A percentile compares a stretch with the other conserved stretches of the same genome.
Evolutionary conservation across 2,329 filamentous ascomycete genomes (phyloP).

Genomic region (Aspergillus neotritici): DNA sequence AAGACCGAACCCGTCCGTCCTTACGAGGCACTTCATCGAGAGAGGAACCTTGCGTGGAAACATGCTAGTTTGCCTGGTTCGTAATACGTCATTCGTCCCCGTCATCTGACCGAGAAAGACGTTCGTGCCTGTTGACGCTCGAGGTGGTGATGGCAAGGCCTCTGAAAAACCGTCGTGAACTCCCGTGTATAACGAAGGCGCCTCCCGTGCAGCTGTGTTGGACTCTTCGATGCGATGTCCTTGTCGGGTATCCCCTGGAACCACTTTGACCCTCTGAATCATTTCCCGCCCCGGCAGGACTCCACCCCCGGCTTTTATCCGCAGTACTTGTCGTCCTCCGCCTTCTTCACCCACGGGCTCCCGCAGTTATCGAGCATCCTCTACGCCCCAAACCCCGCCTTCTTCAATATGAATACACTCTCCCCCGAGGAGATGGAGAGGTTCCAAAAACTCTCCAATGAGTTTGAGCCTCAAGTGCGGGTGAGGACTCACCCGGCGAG

Average conservation of each 20-base stretch:
- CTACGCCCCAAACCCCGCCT: slow-evolving; percentile 8
- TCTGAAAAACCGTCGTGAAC: slow-evolving; percentile 8
- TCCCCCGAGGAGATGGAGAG: slow-evolving; percentile 53
- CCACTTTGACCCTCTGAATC: slow-evolving; percentile 28
- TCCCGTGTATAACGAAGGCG: slow-evolving; percentile 4
- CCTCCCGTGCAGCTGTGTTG: slow-evolving; percentile 3
- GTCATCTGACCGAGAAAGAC: slow-evolving; percentile 1
- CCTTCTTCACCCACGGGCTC: slow-evolving; percentile 17
- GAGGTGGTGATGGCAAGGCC: slow-evolving; percentile 6
- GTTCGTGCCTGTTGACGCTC: slow-evolving; percentile 1
- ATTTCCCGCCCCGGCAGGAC: slow-evolving; percentile 27
- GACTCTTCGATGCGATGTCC: slow-evolving; percentile 30
- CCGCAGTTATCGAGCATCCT: slow-evolving; percentile 20
- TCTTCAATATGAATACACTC: slow-evolving; percentile 34
- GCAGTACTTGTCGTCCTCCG: slow-evolving; percentile 17
- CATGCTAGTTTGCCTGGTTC: slow-evolving; percentile 13
- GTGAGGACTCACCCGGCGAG: slow-evolving; percentile 30
- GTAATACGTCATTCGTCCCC: slow-evolving; percentile 4
- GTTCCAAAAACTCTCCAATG: slow-evolving; percentile 57
- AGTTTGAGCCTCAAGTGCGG: slow-evolving; percentile 53
- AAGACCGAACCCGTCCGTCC: too few species aligned
- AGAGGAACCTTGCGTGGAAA: slow-evolving; percentile 6
- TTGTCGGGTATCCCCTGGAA: slow-evolving; percentile 30
- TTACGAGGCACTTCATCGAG: not conserved
- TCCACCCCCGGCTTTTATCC: slow-evolving; percentile 19